Evolutionary conservation across 768 basidiomycete species (phyloP).

Genomic region (Tylopilus rubrobrunneus): DNA sequence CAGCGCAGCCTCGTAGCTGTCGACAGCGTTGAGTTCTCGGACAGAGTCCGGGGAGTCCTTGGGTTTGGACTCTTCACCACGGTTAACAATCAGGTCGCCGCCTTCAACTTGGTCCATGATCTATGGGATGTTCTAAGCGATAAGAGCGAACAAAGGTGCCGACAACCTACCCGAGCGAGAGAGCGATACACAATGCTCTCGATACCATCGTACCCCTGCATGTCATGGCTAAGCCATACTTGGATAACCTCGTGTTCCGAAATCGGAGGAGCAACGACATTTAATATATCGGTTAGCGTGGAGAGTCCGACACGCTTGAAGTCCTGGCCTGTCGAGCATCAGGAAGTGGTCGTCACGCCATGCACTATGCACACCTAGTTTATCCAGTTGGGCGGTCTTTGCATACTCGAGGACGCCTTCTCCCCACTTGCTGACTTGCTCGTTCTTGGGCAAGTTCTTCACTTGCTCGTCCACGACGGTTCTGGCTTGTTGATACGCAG

Average conservation of each 20-base stretch:
- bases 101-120: slow-evolving; percentile 94
- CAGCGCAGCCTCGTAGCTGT: slow-evolving; percentile 78
- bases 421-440: slow-evolving; percentile 85
- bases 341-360: background rate
- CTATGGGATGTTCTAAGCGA: slow-evolving; percentile 34
- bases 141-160: background rate
- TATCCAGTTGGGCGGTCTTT: slow-evolving; percentile 85
- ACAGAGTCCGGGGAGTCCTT: slow-evolving; percentile 46
- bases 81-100: slow-evolving; percentile 85
- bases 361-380: slow-evolving; percentile 61
- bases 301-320: slow-evolving; percentile 85
- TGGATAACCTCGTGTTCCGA: slow-evolving; percentile 98
- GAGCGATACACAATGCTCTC: slow-evolving; percentile 92
- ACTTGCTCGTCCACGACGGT: slow-evolving; percentile 91
- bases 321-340: slow-evolving; percentile 64
- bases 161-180: slow-evolving; percentile 63
- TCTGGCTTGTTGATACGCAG: slow-evolving; percentile 83
- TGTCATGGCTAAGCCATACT: slow-evolving; percentile 93
- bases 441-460: slow-evolving; percentile 79
- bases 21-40: slow-evolving; percentile 78
- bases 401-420: slow-evolving; percentile 85
- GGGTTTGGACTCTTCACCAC: slow-evolving; percentile 70
- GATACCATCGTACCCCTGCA: slow-evolving; percentile 94
- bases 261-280: slow-evolving; percentile 97
- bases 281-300: slow-evolving; percentile 86